Percentiles rank a stretch among this genome's conserved stretches.
These are phyloP conservation scores for Pseudoneurospora amorphoporcata DNA, from an alignment of 495 filamentous ascomycete species.

Conservation along the genomic window DNA sequence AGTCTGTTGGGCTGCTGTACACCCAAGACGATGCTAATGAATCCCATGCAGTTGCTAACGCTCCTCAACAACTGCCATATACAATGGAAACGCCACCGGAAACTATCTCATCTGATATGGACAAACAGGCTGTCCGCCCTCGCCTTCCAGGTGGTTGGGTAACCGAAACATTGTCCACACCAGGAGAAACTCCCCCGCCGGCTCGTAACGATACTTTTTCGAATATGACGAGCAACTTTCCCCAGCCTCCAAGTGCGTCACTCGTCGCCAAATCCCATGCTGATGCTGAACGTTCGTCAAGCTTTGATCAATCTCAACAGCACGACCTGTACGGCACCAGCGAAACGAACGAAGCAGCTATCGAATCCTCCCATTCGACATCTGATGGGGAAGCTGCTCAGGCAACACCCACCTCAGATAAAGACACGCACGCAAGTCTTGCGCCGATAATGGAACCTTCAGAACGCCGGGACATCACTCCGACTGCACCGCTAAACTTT, in stretches of 20 bases:
- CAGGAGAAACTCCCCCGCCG: slow-evolving; percentile 16
- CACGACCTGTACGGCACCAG: neutral
- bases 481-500: slow-evolving; percentile 42
- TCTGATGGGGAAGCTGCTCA: neutral
- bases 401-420: neutral
- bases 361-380: neutral
- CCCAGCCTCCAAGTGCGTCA: neutral
- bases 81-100: slow-evolving; percentile 10
- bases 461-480: slow-evolving; percentile 22
- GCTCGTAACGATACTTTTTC: slow-evolving; percentile 2
- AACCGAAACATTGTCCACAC: slow-evolving; percentile 40
- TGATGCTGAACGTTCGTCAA: neutral
- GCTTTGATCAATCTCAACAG: neutral
- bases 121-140: slow-evolving; percentile 41
- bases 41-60: neutral
- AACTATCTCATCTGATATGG: slow-evolving; percentile 9
- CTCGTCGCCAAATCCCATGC: neutral
- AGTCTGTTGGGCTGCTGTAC: slow-evolving; percentile 3
- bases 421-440: neutral
- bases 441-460: slow-evolving; percentile 12
- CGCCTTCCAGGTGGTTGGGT: slow-evolving; percentile 57
- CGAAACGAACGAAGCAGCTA: neutral
- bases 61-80: slow-evolving; percentile 6
- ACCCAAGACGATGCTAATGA: slow-evolving; percentile 3
- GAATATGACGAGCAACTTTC: neutral